Evolutionary conservation across 345 rosid species (phyloP), one percentile per base, ranked within the genome.

Genomic region (Eucalyptus virginea): DNA sequence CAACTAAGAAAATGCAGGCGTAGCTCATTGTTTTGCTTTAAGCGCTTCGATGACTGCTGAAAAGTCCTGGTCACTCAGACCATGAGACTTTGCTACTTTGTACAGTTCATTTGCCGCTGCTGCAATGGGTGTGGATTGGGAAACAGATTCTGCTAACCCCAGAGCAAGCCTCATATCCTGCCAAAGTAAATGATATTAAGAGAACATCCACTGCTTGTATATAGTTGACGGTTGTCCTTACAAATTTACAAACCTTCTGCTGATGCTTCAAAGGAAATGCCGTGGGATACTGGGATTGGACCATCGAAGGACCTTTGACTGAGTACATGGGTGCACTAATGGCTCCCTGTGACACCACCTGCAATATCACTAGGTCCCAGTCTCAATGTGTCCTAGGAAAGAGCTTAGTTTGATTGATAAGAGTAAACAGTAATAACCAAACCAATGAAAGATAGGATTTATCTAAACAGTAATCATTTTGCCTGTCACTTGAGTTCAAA

Each of bases 241-340:
- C 47, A 40, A 77, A 44, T 77, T 77, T 40, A 77, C 93, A 52
- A 89, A 97, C 99, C 99, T 97, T 97, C 92, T 97, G 99, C 91
- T 97, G 99, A 91, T 96, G 99, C 92, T 96, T 97, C 86, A 97
- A 91, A 44, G 99, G 99, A 86, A 97, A 96, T 15, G 99, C 98
- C 2, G 99, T 94, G 4, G 99, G 96, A 90, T 96, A 97, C 30
- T 90, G 90, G 32, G 99, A 94, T 90, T 96, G 93, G 89, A 94
- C 93, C 99, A 97, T 97, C 1, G 97, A 92, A 45, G 99, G 98
- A 88, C 99, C 99, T 91, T 97, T 96, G 51, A 97, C 89, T 4
- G 96, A 91, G 95, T 93, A 97, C 99, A 96, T 97, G 67, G 99
- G 99, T 30, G 99, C 94, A 83, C 94, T 96, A n/a, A 97, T 97